Conservation (phyloP, 2,329 filamentous ascomycete species). For the Fusarium irregulare region DNA sequence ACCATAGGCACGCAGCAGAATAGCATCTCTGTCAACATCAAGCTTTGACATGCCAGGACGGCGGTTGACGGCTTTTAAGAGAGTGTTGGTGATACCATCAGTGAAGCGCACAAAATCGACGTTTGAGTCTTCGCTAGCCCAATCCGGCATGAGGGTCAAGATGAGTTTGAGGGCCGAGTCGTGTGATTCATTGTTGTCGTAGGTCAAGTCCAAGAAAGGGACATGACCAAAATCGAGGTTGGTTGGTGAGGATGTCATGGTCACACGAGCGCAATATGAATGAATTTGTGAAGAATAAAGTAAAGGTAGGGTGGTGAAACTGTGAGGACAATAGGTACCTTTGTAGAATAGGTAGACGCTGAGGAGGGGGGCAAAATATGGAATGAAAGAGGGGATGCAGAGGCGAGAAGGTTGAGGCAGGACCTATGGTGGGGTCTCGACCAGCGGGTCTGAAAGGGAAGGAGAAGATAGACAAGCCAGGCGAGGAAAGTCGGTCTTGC, state of each 20-base stretch:
- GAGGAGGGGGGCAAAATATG: conserved; percentile 9
- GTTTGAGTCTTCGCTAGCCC: conserved; percentile 77
- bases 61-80: conserved; percentile 81
- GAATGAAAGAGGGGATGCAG: conserved; percentile 18
- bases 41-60: conserved; percentile 72
- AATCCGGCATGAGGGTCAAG: conserved; percentile 82
- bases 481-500: neutral
- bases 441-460: conserved; percentile 11
- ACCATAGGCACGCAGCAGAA: conserved; percentile 92
- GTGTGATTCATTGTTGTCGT: conserved; percentile 81
- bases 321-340: neutral
- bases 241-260: conserved; percentile 51
- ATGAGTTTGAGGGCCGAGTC: conserved; percentile 84
- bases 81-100: conserved; percentile 97
- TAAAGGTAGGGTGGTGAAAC: conserved; percentile 17
- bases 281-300: conserved; percentile 16
- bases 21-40: conserved; percentile 85
- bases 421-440: conserved; percentile 14
- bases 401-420: conserved; percentile 1
- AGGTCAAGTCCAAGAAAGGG: conserved; percentile 78
- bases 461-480: conserved; percentile 5
- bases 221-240: conserved; percentile 58
- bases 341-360: conserved; percentile 2
- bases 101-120: conserved; percentile 93
- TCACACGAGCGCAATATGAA: conserved; percentile 29